Conservation (phyloP, 208 protist genomes). For the Lotmaria passim region DNA sequence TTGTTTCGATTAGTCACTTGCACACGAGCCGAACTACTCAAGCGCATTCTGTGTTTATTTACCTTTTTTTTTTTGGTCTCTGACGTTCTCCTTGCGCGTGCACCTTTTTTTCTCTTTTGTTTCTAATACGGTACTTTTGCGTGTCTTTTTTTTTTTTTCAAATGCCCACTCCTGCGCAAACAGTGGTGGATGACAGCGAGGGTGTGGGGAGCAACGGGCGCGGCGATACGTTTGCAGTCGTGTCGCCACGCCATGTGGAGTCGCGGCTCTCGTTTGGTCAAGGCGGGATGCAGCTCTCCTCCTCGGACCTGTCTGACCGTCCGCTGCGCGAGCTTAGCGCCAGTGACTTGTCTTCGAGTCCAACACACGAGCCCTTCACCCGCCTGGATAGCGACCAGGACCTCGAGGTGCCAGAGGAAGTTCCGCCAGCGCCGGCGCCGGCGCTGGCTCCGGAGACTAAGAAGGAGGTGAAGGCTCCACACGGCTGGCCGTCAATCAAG, state of each 20-base stretch:
- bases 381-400: slow-evolving; percentile 8
- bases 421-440: neutral
- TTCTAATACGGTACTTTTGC: too few species aligned
- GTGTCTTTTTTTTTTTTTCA: too few species aligned
- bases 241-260: slow-evolving; percentile 15
- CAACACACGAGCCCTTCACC: slow-evolving; percentile 4
- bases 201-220: neutral
- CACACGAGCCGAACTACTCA: too few species aligned
- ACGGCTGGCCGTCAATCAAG: slow-evolving; percentile 38
- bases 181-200: neutral
- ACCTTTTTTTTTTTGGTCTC: neutral
- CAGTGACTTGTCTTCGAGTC: neutral
- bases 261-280: slow-evolving; percentile 27
- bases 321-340: slow-evolving; percentile 18
- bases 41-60: too few species aligned
- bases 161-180: neutral
- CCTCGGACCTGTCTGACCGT: slow-evolving; percentile 28
- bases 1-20: too few species aligned
- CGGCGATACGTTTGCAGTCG: neutral
- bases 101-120: neutral
- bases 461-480: slow-evolving; percentile 24
- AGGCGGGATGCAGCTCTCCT: slow-evolving; percentile 33
- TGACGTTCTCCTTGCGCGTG: slow-evolving; percentile 9
- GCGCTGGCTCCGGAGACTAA: slow-evolving; percentile 3
- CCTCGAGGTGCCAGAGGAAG: neutral